Evolutionary conservation across 768 basidiomycete species (phyloP), one percentile per base, ranked within the genome.

Genomic region (Tricholoma sp.): DNA sequence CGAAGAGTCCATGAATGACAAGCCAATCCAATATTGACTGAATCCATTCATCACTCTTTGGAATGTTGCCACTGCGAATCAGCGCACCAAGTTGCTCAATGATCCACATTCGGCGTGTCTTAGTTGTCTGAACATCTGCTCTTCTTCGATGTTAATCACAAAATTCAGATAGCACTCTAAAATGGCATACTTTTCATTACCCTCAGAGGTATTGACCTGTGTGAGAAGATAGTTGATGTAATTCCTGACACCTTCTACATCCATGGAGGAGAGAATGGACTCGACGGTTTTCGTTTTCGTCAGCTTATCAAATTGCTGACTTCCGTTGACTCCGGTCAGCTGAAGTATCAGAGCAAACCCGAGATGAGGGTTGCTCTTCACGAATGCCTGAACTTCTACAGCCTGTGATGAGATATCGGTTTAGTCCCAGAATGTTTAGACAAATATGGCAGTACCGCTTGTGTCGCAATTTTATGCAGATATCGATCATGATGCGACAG

Each of bases 221-320:
- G 74, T 73, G 36, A 91, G 74, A 20, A 98, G 73, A 70, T 89
- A 85, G 34, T 77, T 69, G 45, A 94, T 82, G 70, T 95, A 98
- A 37, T 73, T 80, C 61, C 81, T 79, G 59, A 97, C 89, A 8
- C 92, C 94, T 1, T 83, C 76, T 0, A 73, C 70, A 61, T 88
- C 83, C 80, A 94, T 85, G 34, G 81, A 82, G 3, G 83, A 78
- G 54, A 98, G 74, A 55, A 98, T 85, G 1, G 82, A 80, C 72
- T 96, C 94, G 34, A 98, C 81, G 0, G 92, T 96, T 72, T 94
- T 97, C 8, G 95, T 95, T 69, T 85, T 89, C 10, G 95, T 96
- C 56, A 96, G 70, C 69, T 82, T 88, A 72, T 99, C 96, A 63
- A 98, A 99, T 68, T 93, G 89, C 56, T 85, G 82, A 63, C 80